Evolutionary conservation across 2,329 filamentous ascomycete genomes (phyloP).

Genomic region (Aspergillus sp.): DNA sequence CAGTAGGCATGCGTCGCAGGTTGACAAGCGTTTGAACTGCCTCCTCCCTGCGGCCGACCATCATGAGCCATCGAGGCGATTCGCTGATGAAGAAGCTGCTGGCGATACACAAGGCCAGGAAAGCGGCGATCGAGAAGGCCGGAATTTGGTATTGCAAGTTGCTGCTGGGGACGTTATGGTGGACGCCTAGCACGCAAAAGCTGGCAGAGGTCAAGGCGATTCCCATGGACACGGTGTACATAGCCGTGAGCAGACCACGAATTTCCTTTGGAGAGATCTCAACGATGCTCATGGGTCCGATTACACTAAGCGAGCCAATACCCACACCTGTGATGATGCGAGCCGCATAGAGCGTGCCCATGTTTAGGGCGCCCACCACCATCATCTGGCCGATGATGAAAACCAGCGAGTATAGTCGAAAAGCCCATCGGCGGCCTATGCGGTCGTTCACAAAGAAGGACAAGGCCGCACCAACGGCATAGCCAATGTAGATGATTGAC

Average conservation of each 20-base stretch:
- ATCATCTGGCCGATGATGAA: constrained; percentile 29
- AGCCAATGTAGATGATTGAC: not conserved
- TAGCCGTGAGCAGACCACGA: constrained; percentile 57
- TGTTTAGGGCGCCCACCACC: constrained; percentile 29
- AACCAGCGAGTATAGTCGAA: not conserved
- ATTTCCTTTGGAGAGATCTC: constrained; percentile 74
- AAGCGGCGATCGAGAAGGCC: not conserved
- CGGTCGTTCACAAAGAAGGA: not conserved
- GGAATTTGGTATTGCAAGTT: not conserved
- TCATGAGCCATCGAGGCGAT: not conserved
- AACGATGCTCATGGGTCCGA: constrained; percentile 85
- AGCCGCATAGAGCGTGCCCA: constrained; percentile 31
- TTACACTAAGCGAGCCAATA: constrained; percentile 64
- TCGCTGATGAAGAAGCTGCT: not conserved
- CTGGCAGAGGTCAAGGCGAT: not conserved
- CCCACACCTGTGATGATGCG: constrained; percentile 34
- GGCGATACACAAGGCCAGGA: not conserved
- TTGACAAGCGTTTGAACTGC: not conserved
- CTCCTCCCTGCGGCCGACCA: not conserved
- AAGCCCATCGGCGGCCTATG: not conserved
- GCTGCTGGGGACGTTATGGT: not conserved
- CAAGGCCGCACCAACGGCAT: not conserved
- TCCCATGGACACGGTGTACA: constrained; percentile 1
- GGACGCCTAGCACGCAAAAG: not conserved
- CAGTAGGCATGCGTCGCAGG: not conserved